phyloP scores from a whole-genome alignment of 139 green algal species.

The Chlorella sp. region DNA sequence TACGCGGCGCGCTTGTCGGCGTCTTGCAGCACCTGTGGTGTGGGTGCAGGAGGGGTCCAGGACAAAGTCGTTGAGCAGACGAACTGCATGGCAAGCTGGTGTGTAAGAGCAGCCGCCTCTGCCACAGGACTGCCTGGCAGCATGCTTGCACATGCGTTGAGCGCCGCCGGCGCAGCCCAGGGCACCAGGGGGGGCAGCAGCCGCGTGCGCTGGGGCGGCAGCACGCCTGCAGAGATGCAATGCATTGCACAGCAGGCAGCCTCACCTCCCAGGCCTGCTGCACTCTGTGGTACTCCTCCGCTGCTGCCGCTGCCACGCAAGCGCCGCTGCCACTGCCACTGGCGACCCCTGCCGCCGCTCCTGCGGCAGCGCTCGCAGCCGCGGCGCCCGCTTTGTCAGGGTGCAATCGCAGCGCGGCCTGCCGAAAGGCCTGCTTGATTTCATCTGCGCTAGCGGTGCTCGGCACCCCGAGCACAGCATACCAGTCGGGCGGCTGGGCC shows the following conservation, averaged over 20 bases:
- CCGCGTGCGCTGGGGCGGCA: too few relatives aligned
- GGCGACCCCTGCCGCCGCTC: neutral
- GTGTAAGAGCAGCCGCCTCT: too few relatives aligned
- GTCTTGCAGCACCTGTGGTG: slow-evolving; percentile 35
- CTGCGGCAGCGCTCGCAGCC: neutral
- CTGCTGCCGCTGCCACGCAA: neutral
- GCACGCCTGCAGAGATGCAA: too few relatives aligned
- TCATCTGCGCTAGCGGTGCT: slow-evolving; percentile 47
- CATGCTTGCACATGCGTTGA: too few relatives aligned
- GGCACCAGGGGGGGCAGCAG: too few relatives aligned
- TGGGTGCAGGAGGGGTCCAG: too few relatives aligned
- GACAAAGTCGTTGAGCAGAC: too few relatives aligned
- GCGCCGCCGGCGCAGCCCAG: too few relatives aligned
- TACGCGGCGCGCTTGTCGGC: neutral
- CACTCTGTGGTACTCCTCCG: slow-evolving; percentile 11
- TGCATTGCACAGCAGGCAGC: too few relatives aligned
- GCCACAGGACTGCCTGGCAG: too few relatives aligned
- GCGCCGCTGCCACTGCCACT: neutral
- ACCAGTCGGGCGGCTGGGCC: slow-evolving; percentile 4
- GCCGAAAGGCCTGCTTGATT: slow-evolving; percentile 87
- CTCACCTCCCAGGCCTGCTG: slow-evolving; percentile 36
- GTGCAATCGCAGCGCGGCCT: slow-evolving; percentile 83
- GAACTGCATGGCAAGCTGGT: too few relatives aligned
- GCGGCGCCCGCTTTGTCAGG: slow-evolving; percentile 70
- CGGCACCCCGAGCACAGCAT: slow-evolving; percentile 51